Evolutionary conservation across 1,284 basidiomycete species (phyloP), one percentile per base, ranked within the genome.

Genomic region (Farysia itapuensis): DNA sequence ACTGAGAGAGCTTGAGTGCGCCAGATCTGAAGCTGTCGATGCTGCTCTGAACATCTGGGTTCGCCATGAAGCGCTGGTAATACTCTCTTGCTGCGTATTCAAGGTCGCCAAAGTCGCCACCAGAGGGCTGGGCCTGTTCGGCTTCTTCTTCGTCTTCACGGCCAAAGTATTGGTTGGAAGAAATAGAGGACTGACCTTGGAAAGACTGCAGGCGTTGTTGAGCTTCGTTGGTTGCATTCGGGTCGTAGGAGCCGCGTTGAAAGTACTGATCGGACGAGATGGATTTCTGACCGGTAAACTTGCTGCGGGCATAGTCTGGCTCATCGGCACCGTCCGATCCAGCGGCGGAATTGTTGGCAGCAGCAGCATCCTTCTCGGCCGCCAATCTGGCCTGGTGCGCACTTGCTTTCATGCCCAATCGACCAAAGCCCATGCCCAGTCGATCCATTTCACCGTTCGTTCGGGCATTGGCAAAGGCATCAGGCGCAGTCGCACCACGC

Each of bases 241-340:
- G 84, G 76, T 98, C 94, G 79, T 96, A 96, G 15, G 84, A 78
- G 42, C 89, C 88, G 22, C 94, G 84, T 28, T 88, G 89, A 78
- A 97, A 97, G 82, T 90, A 97, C 88, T 94, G 92, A 77, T 98
- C 95, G 2, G 90, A 94, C 4, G 91, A 95, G 77, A 99, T 76
- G 31, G 60, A 80, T 78, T 97, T 98, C 76, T 97, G 94, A 57
- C 74, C 79, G 1, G 90, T 89, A 75, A 98, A 99, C 71, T 90
- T 90, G 20, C 91, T 86, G 54, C 92, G 84, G 2, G 95, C 94
- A 20, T 84, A 85, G 12, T 84, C 90, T 1, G 85, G 84, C 38
- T 87, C 82, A 34, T 75, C 74, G 13, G 52, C 58, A 5, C 39
- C 53, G 20, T 59, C 54, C 33, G 42, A 43, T 35, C 46, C 48